A percentile compares a stretch with the other conserved stretches of the same genome.
Conservation (phyloP, 768 basidiomycete genomes). For the Tricholoma bakamatsutake region DNA sequence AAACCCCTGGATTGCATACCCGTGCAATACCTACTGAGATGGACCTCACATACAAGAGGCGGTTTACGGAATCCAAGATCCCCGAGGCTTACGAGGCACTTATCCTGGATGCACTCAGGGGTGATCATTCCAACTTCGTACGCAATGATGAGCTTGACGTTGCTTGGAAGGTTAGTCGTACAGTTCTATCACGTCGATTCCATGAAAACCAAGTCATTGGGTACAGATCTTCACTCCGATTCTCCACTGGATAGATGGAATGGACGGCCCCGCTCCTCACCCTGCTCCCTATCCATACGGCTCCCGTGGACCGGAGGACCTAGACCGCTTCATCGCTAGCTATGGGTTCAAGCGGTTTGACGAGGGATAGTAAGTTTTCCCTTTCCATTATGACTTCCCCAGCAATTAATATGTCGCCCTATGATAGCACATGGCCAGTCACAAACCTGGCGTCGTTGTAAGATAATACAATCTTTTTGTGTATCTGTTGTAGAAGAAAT, state of each 20-base stretch:
- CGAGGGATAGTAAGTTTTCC: slow-evolving; percentile 64
- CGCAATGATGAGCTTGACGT: slow-evolving; percentile 95
- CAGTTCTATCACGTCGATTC: neutral
- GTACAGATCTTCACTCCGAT: slow-evolving; percentile 90
- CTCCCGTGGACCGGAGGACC: slow-evolving; percentile 85
- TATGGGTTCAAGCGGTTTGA: slow-evolving; percentile 71
- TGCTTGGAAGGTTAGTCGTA: slow-evolving; percentile 85
- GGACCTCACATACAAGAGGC: slow-evolving; percentile 96
- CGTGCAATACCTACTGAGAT: slow-evolving; percentile 93
- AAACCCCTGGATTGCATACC: slow-evolving; percentile 87
- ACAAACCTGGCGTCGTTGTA: slow-evolving; percentile 60
- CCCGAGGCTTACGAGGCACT: slow-evolving; percentile 97
- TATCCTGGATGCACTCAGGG: slow-evolving; percentile 91
- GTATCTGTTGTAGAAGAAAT: neutral
- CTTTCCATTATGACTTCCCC: neutral
- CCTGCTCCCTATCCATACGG: slow-evolving; percentile 87
- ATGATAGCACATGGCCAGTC: slow-evolving; percentile 63
- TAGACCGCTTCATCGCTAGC: slow-evolving; percentile 69
- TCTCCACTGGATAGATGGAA: slow-evolving; percentile 92
- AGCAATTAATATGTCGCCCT: slow-evolving; percentile 4
- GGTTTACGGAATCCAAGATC: slow-evolving; percentile 86
- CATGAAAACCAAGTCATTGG: neutral
- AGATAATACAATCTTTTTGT: slow-evolving; percentile 5
- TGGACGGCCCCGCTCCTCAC: slow-evolving; percentile 56
- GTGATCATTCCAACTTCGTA: slow-evolving; percentile 99